Conservation (phyloP, 1,139 yeast species). For the Zygosaccharomyces sapae region DNA sequence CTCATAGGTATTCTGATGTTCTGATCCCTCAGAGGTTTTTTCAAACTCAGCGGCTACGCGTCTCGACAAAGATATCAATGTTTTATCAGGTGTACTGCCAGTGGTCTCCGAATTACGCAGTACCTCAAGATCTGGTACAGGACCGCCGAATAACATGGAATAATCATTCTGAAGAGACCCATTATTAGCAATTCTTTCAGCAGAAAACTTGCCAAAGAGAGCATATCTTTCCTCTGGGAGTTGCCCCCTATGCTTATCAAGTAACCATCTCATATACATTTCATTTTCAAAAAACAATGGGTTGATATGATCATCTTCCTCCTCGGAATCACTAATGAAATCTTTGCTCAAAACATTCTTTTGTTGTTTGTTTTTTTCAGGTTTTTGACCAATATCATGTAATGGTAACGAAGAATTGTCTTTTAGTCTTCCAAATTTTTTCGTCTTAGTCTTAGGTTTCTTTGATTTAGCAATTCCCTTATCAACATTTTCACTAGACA, state of each 20-base stretch:
- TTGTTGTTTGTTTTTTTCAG: constrained; percentile 7
- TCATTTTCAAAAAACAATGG: constrained; percentile 36
- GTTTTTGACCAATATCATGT: constrained; percentile 17
- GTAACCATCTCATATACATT: constrained; percentile 32
- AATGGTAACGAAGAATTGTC: constrained; percentile 15
- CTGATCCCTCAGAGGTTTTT: not conserved
- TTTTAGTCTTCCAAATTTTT: constrained; percentile 7
- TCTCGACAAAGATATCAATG: constrained; percentile 16
- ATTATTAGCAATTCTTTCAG: constrained; percentile 29
- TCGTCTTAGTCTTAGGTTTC: constrained; percentile 11
- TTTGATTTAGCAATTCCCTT: constrained; percentile 30
- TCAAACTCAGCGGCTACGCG: constrained; percentile 12
- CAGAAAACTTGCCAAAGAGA: constrained; percentile 27
- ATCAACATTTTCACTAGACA: constrained; percentile 6
- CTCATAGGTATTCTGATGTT: not conserved
- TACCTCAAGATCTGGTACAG: constrained; percentile 22
- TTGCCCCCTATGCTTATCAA: constrained; percentile 30
- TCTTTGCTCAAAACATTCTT: constrained; percentile 29
- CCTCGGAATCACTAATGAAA: constrained; percentile 36
- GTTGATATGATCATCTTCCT: constrained; percentile 23
- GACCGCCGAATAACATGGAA: constrained; percentile 29
- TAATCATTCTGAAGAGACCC: constrained; percentile 25
- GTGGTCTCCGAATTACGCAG: constrained; percentile 12
- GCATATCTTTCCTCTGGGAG: constrained; percentile 25
- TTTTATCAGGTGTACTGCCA: constrained; percentile 14